phyloP scores from a whole-genome alignment of 768 basidiomycete genomes.

The Pleurotus cornucopiae region DNA sequence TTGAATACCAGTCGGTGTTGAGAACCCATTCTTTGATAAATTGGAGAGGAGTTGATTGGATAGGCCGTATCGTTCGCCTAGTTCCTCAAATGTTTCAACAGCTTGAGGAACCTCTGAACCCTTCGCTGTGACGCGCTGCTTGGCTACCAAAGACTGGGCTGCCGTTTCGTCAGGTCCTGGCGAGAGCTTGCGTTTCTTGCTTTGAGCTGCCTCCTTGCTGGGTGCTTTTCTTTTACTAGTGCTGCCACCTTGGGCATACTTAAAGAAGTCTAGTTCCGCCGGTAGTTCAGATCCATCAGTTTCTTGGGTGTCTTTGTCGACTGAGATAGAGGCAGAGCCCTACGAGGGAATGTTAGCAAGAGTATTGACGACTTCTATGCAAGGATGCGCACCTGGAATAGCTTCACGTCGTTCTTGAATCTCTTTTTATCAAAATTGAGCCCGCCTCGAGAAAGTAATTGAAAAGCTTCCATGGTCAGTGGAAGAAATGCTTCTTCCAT shows the following conservation, averaged over 20 bases:
- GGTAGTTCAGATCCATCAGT: conserved; percentile 54
- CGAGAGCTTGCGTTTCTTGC: conserved; percentile 31
- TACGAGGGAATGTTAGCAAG: neutral
- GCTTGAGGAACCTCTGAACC: conserved; percentile 65
- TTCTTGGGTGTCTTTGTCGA: neutral
- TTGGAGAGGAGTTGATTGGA: conserved; percentile 62
- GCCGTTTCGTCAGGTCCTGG: conserved; percentile 24
- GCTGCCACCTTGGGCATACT: conserved; percentile 61
- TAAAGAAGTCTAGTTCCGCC: conserved; percentile 87
- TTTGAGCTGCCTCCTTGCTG: conserved; percentile 15
- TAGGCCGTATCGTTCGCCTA: conserved; percentile 55
- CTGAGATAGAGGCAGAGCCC: neutral
- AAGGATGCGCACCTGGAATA: conserved; percentile 58
- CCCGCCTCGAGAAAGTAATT: conserved; percentile 84
- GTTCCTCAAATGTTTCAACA: conserved; percentile 52
- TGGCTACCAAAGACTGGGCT: conserved; percentile 16
- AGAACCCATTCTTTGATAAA: conserved; percentile 55
- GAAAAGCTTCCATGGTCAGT: conserved; percentile 76
- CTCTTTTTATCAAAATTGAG: conserved; percentile 73
- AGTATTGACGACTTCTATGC: neutral
- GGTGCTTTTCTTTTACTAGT: conserved; percentile 47
- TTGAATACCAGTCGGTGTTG: conserved; percentile 77
- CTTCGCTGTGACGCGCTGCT: conserved; percentile 71
- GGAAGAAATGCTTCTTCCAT: too few species aligned
- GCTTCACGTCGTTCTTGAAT: conserved; percentile 63